phyloP scores from a whole-genome alignment of 1,284 basidiomycete genomes.

The Pascua guehoae region DNA sequence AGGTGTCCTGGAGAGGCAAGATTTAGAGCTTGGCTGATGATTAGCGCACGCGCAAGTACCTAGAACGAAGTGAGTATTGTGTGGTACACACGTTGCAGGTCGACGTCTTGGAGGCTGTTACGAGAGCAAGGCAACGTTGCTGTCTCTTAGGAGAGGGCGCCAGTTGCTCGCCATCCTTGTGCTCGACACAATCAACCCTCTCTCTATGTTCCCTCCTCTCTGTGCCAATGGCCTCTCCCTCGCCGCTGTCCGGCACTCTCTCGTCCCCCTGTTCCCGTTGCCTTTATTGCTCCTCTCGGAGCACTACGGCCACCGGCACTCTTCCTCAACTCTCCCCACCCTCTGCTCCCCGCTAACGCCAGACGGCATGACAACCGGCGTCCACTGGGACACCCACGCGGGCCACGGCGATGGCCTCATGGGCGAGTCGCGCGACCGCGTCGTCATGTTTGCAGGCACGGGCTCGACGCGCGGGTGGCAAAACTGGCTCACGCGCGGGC shows the following conservation, averaged over 20 bases:
- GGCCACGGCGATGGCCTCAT: slow-evolving; percentile 70
- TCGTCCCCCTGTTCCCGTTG: no score
- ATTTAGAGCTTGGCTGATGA: neutral
- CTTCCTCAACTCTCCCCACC: no score
- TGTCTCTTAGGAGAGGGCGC: no score
- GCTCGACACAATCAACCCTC: no score
- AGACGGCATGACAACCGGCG: slow-evolving; percentile 67
- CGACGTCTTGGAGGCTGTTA: no score
- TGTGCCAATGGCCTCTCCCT: no score
- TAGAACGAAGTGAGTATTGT: slow-evolving; percentile 52
- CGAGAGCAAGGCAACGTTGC: no score
- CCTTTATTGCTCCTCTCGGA: no score
- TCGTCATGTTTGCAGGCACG: slow-evolving; percentile 62
- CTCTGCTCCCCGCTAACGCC: slow-evolving; percentile 22
- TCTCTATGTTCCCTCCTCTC: no score
- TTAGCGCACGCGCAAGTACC: slow-evolving; percentile 68
- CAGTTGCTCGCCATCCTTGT: no score
- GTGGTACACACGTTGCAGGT: neutral
- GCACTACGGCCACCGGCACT: no score
- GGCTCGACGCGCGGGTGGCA: slow-evolving; percentile 38
- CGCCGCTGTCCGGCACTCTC: no score
- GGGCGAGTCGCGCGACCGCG: slow-evolving; percentile 57
- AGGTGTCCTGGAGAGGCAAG: slow-evolving; percentile 18
- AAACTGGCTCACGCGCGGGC: slow-evolving; percentile 27
- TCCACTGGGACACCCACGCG: slow-evolving; percentile 66